phyloP scores from a whole-genome alignment of 768 basidiomycete genomes.

The Clavulina sp. region DNA sequence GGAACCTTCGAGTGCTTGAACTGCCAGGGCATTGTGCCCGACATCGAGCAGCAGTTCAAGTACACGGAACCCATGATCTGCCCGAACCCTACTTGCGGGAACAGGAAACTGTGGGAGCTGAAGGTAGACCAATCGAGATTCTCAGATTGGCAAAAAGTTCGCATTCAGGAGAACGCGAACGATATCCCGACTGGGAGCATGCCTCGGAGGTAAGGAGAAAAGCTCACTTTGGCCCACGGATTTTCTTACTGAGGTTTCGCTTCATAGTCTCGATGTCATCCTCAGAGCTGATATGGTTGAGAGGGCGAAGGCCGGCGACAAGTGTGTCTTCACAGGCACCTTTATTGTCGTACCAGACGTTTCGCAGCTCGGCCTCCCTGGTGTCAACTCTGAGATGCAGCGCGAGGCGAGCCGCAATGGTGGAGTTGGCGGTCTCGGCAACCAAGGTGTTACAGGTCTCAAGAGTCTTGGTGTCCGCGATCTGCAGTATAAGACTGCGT shows the following conservation, averaged over 20 bases:
- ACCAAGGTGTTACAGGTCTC: conserved; percentile 77
- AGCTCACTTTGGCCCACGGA: not conserved
- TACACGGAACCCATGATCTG: conserved; percentile 98
- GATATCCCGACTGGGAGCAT: conserved; percentile 98
- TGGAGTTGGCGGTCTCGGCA: conserved; percentile 36
- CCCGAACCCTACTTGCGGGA: conserved; percentile 87
- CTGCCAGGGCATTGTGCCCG: conserved; percentile 70
- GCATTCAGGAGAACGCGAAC: conserved; percentile 96
- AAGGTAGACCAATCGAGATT: conserved; percentile 94
- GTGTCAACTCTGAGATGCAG: conserved; percentile 84
- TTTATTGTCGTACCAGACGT: conserved; percentile 99
- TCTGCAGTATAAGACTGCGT: conserved; percentile 95
- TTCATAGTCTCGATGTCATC: conserved; percentile 72
- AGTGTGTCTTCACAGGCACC: conserved; percentile 92
- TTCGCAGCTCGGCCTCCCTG: conserved; percentile 84
- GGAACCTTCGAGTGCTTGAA: conserved; percentile 88
- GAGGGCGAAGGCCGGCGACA: conserved; percentile 97
- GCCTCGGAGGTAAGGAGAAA: conserved; percentile 44
- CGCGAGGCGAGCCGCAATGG: conserved; percentile 55
- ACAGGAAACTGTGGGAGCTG: conserved; percentile 78
- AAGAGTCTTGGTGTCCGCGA: conserved; percentile 92
- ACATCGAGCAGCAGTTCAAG: conserved; percentile 98
- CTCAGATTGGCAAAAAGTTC: conserved; percentile 98
- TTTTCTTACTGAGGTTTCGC: not conserved
- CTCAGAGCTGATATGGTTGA: conserved; percentile 91